Conservation (phyloP, 805 yeast genomes). For the Vanderwaltozyma polyspora region DNA sequence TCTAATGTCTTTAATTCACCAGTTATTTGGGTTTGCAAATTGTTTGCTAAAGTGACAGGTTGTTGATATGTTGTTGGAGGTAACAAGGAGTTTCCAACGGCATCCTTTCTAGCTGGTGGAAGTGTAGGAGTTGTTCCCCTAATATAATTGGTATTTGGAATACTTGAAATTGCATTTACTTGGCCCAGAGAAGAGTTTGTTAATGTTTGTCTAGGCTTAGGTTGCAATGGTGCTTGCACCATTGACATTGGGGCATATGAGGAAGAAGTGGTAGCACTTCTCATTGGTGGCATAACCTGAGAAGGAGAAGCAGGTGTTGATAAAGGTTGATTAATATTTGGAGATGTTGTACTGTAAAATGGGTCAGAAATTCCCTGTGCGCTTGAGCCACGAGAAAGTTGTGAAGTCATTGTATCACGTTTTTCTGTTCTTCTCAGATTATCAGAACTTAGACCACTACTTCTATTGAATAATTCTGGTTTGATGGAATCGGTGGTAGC, state of each 20-base stretch:
- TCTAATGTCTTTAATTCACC: conserved; percentile 15
- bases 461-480: conserved; percentile 1
- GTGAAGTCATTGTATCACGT: neutral
- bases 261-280: conserved; percentile 11
- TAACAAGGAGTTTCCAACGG: neutral
- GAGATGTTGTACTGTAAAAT: neutral
- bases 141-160: neutral
- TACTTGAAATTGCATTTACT: neutral
- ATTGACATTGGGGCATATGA: conserved; percentile 16
- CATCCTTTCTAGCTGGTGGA: too few species aligned
- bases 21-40: conserved; percentile 1
- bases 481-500: conserved; percentile 2
- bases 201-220: conserved; percentile 25
- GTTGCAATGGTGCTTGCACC: conserved; percentile 27
- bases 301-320: conserved; percentile 2
- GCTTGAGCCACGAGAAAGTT: neutral
- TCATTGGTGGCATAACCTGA: neutral
- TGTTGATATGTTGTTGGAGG: neutral
- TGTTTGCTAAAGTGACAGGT: neutral
- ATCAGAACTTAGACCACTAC: neutral
- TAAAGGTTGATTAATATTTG: neutral
- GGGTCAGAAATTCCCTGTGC: neutral
- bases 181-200: conserved; percentile 1
- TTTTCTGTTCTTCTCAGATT: neutral
- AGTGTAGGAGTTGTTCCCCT: neutral